These are phyloP conservation scores for Aureobasidium melanogenum DNA, from an alignment of 2,329 filamentous ascomycete genomes.

Conservation along the genomic window DNA sequence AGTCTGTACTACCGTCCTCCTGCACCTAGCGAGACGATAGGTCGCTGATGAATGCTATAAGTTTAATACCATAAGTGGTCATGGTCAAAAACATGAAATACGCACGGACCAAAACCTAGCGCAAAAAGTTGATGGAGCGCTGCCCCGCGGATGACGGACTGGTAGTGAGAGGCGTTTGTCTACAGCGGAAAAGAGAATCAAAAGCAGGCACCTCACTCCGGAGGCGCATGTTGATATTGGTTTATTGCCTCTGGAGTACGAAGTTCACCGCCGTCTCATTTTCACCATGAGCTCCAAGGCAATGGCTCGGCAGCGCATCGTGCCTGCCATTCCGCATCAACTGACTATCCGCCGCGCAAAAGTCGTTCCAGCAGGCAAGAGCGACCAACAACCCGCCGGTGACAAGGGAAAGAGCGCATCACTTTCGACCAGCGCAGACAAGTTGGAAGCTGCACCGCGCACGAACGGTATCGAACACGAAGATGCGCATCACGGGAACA, in stretches of 20 bases:
- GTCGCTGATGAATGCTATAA: not conserved
- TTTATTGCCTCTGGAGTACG: slow-evolving; percentile 9
- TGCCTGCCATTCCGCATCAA: slow-evolving; percentile 11
- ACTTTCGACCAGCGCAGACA: not conserved
- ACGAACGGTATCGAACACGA: not conserved
- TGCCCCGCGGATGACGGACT: slow-evolving; percentile 8
- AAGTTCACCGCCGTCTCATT: not conserved
- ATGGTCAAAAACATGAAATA: not conserved
- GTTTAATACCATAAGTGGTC: not conserved
- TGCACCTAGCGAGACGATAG: not conserved
- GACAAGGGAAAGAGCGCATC: slow-evolving; percentile 7
- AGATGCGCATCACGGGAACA: not conserved
- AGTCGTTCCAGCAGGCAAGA: not conserved
- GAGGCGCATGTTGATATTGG: slow-evolving; percentile 12
- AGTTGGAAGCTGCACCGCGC: not conserved
- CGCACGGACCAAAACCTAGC: not conserved
- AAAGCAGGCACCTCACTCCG: slow-evolving; percentile 8
- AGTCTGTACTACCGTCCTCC: not conserved
- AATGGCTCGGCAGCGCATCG: slow-evolving; percentile 5
- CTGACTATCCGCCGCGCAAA: slow-evolving; percentile 8
- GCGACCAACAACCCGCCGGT: not conserved
- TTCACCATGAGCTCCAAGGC: slow-evolving; percentile 5
- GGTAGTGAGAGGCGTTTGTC: slow-evolving; percentile 1
- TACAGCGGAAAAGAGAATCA: not conserved
- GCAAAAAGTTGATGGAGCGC: slow-evolving; percentile 7